Conservation (phyloP, 805 yeast genomes). For the Starmerella sp. region DNA sequence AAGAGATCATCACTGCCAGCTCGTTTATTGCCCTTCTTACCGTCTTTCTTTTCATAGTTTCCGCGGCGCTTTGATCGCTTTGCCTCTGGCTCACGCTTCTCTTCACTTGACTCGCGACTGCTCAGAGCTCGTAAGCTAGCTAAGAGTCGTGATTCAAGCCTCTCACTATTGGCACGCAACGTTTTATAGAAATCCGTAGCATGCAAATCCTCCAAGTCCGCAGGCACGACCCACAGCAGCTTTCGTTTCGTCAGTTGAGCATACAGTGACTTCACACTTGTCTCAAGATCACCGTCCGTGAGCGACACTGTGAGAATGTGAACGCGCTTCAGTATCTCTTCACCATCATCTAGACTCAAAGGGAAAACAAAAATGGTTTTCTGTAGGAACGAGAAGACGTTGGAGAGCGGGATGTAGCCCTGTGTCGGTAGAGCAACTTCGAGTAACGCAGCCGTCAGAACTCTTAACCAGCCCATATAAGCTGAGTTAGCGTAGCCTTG, state of each 20-base stretch:
- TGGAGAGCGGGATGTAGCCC: constrained; percentile 10
- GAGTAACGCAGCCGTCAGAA: constrained; percentile 6
- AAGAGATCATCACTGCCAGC: neutral
- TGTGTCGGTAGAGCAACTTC: constrained; percentile 14
- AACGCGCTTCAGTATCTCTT: constrained; percentile 3
- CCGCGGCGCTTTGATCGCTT: neutral
- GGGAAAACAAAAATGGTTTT: constrained; percentile 15
- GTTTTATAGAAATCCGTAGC: neutral
- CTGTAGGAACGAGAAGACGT: constrained; percentile 13
- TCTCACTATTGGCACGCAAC: neutral
- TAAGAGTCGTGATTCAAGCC: neutral
- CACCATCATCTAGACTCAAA: constrained; percentile 9
- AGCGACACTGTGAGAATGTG: constrained; percentile 7
- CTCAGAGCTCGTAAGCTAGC: neutral
- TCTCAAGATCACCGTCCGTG: constrained; percentile 13
- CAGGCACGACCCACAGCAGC: neutral
- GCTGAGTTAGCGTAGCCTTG: neutral
- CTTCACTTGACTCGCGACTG: neutral
- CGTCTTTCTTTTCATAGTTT: neutral
- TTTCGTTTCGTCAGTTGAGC: constrained; percentile 12
- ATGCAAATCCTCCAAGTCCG: neutral
- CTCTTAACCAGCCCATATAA: neutral
- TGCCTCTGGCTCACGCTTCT: neutral
- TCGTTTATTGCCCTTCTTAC: neutral
- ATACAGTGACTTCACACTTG: constrained; percentile 20